Conservation (phyloP, 2,329 filamentous ascomycete genomes). For the Samsoniella hepiali region DNA sequence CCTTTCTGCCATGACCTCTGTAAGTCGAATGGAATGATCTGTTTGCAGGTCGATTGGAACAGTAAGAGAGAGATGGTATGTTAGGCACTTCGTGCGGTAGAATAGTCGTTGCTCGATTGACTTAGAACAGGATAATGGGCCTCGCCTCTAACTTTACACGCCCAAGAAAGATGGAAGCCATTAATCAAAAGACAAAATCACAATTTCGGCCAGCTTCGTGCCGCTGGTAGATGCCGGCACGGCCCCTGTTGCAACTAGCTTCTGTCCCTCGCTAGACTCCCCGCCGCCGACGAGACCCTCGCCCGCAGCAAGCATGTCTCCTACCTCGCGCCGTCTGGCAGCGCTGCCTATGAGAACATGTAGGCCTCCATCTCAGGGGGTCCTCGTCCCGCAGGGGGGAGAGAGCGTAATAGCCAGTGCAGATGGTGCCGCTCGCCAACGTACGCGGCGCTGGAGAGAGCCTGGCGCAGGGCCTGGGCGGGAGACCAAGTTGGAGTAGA, state of each 20-base stretch:
- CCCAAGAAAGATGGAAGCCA: too few relatives aligned
- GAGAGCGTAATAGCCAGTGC: not conserved
- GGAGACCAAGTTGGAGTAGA: not conserved
- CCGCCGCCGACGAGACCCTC: not conserved
- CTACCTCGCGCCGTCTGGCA: not conserved
- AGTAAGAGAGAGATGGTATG: too few relatives aligned
- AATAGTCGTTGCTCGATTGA: too few relatives aligned
- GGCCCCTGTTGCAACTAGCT: not conserved
- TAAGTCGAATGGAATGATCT: too few relatives aligned
- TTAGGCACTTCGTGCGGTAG: too few relatives aligned
- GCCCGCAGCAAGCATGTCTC: not conserved
- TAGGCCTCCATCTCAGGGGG: not conserved
- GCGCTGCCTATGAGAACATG: not conserved
- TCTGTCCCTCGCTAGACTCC: not conserved
- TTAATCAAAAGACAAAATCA: too few relatives aligned
- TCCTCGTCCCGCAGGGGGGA: not conserved
- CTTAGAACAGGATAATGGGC: too few relatives aligned
- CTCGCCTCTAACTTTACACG: too few relatives aligned
- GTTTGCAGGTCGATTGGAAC: too few relatives aligned
- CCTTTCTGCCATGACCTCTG: too few relatives aligned
- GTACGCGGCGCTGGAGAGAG: not conserved
- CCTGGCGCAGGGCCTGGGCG: not conserved
- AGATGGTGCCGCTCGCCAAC: not conserved
- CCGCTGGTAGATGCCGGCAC: not conserved
- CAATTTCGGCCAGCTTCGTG: too few relatives aligned